Percentiles rank a stretch among this genome's conserved stretches.
Evolutionary conservation across 345 rosid genomes (phyloP).

Genomic region (Hibiscus trionum): DNA sequence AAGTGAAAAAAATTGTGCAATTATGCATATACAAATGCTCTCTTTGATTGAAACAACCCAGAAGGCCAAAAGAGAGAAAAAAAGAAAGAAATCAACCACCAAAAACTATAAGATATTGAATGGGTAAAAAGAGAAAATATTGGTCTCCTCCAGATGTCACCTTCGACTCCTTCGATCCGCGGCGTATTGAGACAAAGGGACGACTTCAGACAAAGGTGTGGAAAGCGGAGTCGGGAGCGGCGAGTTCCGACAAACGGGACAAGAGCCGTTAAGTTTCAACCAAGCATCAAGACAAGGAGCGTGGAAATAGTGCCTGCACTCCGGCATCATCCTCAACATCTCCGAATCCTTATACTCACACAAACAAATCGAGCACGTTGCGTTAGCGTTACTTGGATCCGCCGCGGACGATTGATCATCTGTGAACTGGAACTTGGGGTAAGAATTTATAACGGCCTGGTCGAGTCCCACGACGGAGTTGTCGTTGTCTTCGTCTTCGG

Average conservation of each 20-base stretch:
- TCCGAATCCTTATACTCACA: constrained; percentile 84
- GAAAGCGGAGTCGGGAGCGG: constrained; percentile 94
- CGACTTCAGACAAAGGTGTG: constrained; percentile 89
- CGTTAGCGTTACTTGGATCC: constrained; percentile 18
- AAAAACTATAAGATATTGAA: not conserved
- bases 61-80: too few species aligned
- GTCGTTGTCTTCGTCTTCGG: constrained; percentile 61
- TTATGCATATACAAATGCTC: not conserved
- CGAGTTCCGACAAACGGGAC: constrained; percentile 97
- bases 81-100: not conserved
- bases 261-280: constrained; percentile 94
- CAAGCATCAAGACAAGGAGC: constrained; percentile 75
- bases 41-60: not conserved
- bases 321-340: constrained; percentile 99
- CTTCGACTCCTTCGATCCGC: constrained; percentile 73
- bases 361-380: constrained; percentile 78
- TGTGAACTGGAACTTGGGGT: constrained; percentile 67
- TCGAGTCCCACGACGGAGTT: constrained; percentile 56
- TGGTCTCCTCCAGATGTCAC: constrained; percentile 12
- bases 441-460: constrained; percentile 74
- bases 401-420: constrained; percentile 21
- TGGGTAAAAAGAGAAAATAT: too few species aligned
- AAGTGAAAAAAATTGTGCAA: not conserved
- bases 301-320: constrained; percentile 85
- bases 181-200: constrained; percentile 83